Conservation (phyloP, 352 stramenopile species). For the Phytophthora sojae region DNA sequence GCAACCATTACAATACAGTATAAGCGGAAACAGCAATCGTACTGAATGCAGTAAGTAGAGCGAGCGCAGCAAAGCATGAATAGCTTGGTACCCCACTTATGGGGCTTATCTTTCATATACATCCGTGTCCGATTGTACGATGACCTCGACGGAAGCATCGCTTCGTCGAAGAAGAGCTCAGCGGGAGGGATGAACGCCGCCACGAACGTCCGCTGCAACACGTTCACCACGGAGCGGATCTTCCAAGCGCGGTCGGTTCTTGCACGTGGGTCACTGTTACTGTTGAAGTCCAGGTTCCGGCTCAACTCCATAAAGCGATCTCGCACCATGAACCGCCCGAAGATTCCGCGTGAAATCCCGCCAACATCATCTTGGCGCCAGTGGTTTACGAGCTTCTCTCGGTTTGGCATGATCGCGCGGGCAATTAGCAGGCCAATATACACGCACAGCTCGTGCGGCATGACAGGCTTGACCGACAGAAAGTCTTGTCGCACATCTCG, state of each 20-base stretch:
- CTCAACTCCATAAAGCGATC: constrained; percentile 19
- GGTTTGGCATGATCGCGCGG: not conserved
- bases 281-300: constrained; percentile 19
- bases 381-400: constrained; percentile 13
- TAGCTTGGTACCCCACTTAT: too few relatives aligned
- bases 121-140: too few relatives aligned
- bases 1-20: not conserved
- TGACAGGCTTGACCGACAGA: constrained; percentile 2
- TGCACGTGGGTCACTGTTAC: constrained; percentile 12
- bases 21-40: not conserved
- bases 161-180: too few relatives aligned
- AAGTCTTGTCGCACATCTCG: constrained; percentile 15
- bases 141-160: too few relatives aligned
- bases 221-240: constrained; percentile 4
- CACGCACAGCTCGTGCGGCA: constrained; percentile 5
- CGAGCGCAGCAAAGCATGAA: too few relatives aligned
- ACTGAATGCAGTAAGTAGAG: too few relatives aligned
- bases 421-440: constrained; percentile 8
- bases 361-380: constrained; percentile 1
- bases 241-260: constrained; percentile 13
- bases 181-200: too few relatives aligned
- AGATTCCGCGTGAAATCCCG: not conserved
- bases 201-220: constrained; percentile 4
- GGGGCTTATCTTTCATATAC: too few relatives aligned
- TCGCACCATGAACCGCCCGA: constrained; percentile 4